Percentiles rank a stretch among this genome's conserved stretches.
Conservation (phyloP, 768 basidiomycete genomes). For the Aureoboletus auriporus region DNA sequence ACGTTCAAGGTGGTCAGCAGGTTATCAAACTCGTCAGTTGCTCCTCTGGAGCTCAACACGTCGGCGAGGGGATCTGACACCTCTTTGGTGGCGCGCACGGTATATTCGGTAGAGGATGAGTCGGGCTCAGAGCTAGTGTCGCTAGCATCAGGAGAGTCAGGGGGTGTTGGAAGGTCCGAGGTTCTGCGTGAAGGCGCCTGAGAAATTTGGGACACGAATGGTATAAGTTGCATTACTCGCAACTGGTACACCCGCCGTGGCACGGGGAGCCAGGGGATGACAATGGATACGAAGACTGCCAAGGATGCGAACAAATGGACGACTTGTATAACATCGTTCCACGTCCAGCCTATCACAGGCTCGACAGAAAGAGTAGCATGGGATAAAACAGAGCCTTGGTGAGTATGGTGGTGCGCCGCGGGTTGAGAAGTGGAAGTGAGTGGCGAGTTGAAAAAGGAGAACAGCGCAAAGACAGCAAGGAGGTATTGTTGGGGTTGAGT, state of each 20-base stretch:
- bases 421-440: constrained; percentile 42
- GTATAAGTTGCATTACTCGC: constrained; percentile 25
- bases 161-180: constrained; percentile 26
- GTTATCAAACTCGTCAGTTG: constrained; percentile 34
- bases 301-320: constrained; percentile 66
- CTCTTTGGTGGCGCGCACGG: constrained; percentile 17
- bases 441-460: constrained; percentile 83
- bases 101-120: constrained; percentile 28
- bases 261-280: constrained; percentile 43
- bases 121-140: constrained; percentile 26
- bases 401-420: constrained; percentile 39
- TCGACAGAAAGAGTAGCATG: constrained; percentile 29
- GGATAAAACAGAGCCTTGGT: constrained; percentile 57
- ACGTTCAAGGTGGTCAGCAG: constrained; percentile 41
- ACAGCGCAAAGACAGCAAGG: constrained; percentile 77
- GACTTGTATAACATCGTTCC: constrained; percentile 53
- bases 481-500: constrained; percentile 56
- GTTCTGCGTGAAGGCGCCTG: constrained; percentile 3
- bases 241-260: constrained; percentile 17
- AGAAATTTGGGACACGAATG: constrained; percentile 17
- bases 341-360: constrained; percentile 34
- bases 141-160: constrained; percentile 21
- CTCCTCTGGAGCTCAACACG: constrained; percentile 35
- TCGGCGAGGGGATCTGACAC: constrained; percentile 14
- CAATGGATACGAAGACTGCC: constrained; percentile 55